These are phyloP conservation scores for Calonectria pseudoreteaudii DNA, from an alignment of 2,329 filamentous ascomycete genomes.

Conservation along the genomic window DNA sequence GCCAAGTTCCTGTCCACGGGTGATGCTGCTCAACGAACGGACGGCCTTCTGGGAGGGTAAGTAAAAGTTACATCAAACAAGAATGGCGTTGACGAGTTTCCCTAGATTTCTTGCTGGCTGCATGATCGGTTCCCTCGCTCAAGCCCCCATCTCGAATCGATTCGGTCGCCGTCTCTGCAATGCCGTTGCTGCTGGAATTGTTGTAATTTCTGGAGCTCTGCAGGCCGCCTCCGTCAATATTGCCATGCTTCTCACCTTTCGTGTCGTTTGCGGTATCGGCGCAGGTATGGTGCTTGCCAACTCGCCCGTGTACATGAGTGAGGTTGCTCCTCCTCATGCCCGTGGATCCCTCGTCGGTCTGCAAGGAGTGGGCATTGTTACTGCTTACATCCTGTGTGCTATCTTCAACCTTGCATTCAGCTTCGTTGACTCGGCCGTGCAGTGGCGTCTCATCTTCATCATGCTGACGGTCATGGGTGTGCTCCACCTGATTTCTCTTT, in stretches of 20 bases:
- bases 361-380: slow-evolving; percentile 48
- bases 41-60: slow-evolving; percentile 24
- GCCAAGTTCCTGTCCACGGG: slow-evolving; percentile 23
- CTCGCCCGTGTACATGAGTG: slow-evolving; percentile 52
- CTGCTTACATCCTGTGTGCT: slow-evolving; percentile 49
- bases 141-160: slow-evolving; percentile 29
- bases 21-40: slow-evolving; percentile 25
- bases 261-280: slow-evolving; percentile 43
- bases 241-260: slow-evolving; percentile 26
- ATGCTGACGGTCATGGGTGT: slow-evolving; percentile 38
- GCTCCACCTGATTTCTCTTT: slow-evolving; percentile 46
- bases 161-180: slow-evolving; percentile 29
- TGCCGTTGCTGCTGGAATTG: slow-evolving; percentile 21
- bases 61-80: neutral
- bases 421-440: slow-evolving; percentile 31
- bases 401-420: slow-evolving; percentile 27
- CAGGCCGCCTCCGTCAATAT: slow-evolving; percentile 24
- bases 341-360: slow-evolving; percentile 49
- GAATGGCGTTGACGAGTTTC: neutral
- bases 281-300: slow-evolving; percentile 52
- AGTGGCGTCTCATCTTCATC: slow-evolving; percentile 44
- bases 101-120: slow-evolving; percentile 26
- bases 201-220: slow-evolving; percentile 25
- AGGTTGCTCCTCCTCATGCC: slow-evolving; percentile 50
- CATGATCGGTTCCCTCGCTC: slow-evolving; percentile 29